A percentile compares a stretch with the other conserved stretches of the same genome.
Conservation (phyloP, 768 basidiomycete genomes). For the Tricholomella constricta region DNA sequence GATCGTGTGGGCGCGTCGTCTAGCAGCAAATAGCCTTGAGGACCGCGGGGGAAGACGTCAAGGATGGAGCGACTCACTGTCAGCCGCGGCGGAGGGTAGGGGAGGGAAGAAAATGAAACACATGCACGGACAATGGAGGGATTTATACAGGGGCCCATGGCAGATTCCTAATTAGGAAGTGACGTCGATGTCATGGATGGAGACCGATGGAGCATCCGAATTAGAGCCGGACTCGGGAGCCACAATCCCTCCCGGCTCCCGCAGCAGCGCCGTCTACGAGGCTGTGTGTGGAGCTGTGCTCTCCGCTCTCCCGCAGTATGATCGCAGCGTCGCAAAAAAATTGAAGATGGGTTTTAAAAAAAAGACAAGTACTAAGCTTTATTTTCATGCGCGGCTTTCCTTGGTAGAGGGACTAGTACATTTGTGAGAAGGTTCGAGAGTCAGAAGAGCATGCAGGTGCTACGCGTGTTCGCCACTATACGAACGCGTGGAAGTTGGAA, state of each 20-base stretch:
- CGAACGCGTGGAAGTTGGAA: no score
- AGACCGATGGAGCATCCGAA: constrained; percentile 1
- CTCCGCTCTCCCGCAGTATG: no score
- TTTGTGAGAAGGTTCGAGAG: not conserved
- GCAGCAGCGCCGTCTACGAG: constrained; percentile 1
- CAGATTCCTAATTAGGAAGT: constrained; percentile 8
- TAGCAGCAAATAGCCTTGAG: not conserved
- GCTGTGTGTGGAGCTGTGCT: constrained; percentile 5
- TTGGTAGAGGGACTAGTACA: no score
- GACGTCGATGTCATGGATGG: constrained; percentile 12
- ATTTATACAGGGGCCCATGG: constrained; percentile 1
- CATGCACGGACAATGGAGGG: not conserved
- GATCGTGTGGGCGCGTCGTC: constrained; percentile 1
- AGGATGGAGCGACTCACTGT: not conserved
- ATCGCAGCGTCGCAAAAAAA: not conserved
- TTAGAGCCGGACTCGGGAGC: not conserved
- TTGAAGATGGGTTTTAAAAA: not conserved
- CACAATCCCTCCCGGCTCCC: no score
- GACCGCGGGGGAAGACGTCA: not conserved
- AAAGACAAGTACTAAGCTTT: no score
- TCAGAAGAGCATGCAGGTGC: no score
- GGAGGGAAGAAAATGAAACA: not conserved
- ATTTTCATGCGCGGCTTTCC: no score
- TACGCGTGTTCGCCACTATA: no score
- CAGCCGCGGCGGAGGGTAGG: not conserved